Evolutionary conservation across 2,329 filamentous ascomycete species (phyloP).

Genomic region (Beauveria varroae): DNA sequence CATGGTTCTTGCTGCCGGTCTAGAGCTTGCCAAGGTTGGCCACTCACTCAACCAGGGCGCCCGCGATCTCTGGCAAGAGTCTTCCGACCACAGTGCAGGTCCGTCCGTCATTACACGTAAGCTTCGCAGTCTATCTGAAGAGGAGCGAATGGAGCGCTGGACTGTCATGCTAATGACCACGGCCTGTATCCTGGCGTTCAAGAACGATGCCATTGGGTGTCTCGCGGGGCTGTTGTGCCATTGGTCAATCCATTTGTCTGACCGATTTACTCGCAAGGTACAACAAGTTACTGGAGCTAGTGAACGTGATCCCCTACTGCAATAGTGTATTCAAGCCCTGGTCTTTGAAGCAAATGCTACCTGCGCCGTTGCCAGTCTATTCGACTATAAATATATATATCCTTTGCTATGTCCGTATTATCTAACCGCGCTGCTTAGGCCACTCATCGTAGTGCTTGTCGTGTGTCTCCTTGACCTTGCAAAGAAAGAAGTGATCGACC

Average conservation of each 20-base stretch:
- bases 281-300: slow-evolving; percentile 14
- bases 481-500: slow-evolving; percentile 24
- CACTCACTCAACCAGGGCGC: slow-evolving; percentile 73
- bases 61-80: slow-evolving; percentile 52
- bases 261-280: slow-evolving; percentile 34
- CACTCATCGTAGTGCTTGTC: slow-evolving; percentile 17
- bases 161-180: slow-evolving; percentile 86
- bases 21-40: slow-evolving; percentile 81
- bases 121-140: slow-evolving; percentile 50
- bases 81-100: slow-evolving; percentile 30
- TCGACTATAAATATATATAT: background rate
- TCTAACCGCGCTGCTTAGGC: slow-evolving; percentile 9
- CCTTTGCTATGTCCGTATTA: background rate
- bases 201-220: slow-evolving; percentile 86
- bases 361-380: background rate
- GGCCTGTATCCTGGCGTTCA: slow-evolving; percentile 74
- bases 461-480: slow-evolving; percentile 23
- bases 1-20: slow-evolving; percentile 82
- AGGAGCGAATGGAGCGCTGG: slow-evolving; percentile 70
- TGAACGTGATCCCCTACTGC: slow-evolving; percentile 26
- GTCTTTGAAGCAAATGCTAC: slow-evolving; percentile 1
- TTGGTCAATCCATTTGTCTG: slow-evolving; percentile 51
- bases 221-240: slow-evolving; percentile 74
- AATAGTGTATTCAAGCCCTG: slow-evolving; percentile 12
- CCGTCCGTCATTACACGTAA: slow-evolving; percentile 27